Evolutionary conservation across 192 early-diverging fungal genomes (phyloP).

Genomic region (Mortierella alpina): DNA sequence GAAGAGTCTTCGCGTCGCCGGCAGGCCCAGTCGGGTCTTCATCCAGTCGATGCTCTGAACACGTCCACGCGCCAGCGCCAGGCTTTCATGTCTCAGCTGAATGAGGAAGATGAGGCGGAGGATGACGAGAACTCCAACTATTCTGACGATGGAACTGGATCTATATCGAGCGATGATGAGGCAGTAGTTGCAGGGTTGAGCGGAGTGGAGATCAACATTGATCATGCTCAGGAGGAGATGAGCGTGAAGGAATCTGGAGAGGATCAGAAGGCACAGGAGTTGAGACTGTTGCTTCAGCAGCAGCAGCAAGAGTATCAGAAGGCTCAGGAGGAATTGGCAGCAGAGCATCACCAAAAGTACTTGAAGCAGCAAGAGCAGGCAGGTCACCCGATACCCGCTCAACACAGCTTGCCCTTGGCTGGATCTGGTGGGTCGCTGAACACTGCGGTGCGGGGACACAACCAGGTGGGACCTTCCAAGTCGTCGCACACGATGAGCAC

Average conservation of each 20-base stretch:
- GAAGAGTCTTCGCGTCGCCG: slow-evolving; percentile 63
- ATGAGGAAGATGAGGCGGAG: slow-evolving; percentile 29
- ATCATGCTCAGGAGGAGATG: slow-evolving; percentile 11
- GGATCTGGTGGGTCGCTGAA: background rate
- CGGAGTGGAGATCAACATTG: slow-evolving; percentile 22
- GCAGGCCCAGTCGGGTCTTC: slow-evolving; percentile 12
- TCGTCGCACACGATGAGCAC: slow-evolving; percentile 21
- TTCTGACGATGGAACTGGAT: slow-evolving; percentile 7
- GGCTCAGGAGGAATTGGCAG: slow-evolving; percentile 39
- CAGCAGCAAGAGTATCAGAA: slow-evolving; percentile 53
- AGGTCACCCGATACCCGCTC: slow-evolving; percentile 47
- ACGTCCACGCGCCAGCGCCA: slow-evolving; percentile 45
- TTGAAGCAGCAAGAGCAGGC: slow-evolving; percentile 37
- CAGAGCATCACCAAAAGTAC: slow-evolving; percentile 47
- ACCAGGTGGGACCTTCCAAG: slow-evolving; percentile 32
- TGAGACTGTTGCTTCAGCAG: slow-evolving; percentile 35
- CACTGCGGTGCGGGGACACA: background rate
- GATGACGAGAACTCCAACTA: slow-evolving; percentile 3
- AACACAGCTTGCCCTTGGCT: slow-evolving; percentile 9
- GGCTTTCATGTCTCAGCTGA: slow-evolving; percentile 55
- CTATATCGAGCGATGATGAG: slow-evolving; percentile 36
- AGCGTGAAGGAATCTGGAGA: slow-evolving; percentile 6
- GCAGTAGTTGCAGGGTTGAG: slow-evolving; percentile 17
- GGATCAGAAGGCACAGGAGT: slow-evolving; percentile 23
- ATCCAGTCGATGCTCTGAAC: slow-evolving; percentile 34